A percentile compares a stretch with the other conserved stretches of the same genome.
Conservation (phyloP, 305 asterid species). For the Withania somnifera region DNA sequence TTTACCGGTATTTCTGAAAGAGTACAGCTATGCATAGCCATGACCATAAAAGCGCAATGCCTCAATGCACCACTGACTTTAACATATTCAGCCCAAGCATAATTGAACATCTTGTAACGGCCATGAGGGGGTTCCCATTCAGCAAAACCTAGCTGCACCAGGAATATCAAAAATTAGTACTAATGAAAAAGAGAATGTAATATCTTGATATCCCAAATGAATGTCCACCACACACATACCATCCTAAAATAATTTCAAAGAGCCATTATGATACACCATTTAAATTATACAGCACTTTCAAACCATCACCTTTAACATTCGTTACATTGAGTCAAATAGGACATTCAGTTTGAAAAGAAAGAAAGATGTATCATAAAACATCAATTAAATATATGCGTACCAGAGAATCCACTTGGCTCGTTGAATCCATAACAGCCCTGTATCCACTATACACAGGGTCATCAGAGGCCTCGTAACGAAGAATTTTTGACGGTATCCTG, state of each 20-base stretch:
- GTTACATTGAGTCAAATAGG: neutral
- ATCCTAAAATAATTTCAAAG: no score
- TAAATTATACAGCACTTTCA: neutral
- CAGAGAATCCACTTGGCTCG: conserved; percentile 88
- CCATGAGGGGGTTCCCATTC: conserved; percentile 98
- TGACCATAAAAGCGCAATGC: conserved; percentile 92
- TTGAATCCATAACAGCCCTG: conserved; percentile 68
- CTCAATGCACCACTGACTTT: conserved; percentile 85
- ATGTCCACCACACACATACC: no score
- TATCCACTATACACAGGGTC: conserved; percentile 88
- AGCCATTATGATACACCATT: neutral
- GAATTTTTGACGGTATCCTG: conserved; percentile 84
- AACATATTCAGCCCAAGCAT: conserved; percentile 76
- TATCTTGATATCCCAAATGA: no score
- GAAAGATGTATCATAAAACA: neutral
- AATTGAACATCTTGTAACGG: conserved; percentile 67
- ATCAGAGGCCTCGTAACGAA: conserved; percentile 77
- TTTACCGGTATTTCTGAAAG: conserved; percentile 90
- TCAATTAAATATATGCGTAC: conserved; percentile 14
- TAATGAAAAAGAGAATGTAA: no score
- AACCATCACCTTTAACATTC: neutral
- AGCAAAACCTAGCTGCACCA: conserved; percentile 70
- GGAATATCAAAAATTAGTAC: no score
- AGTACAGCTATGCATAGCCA: conserved; percentile 94
- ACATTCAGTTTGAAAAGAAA: neutral